Evolutionary conservation across 495 filamentous ascomycete genomes (phyloP), one percentile per base, ranked within the genome.

Genomic region (Parmelia sp.): DNA sequence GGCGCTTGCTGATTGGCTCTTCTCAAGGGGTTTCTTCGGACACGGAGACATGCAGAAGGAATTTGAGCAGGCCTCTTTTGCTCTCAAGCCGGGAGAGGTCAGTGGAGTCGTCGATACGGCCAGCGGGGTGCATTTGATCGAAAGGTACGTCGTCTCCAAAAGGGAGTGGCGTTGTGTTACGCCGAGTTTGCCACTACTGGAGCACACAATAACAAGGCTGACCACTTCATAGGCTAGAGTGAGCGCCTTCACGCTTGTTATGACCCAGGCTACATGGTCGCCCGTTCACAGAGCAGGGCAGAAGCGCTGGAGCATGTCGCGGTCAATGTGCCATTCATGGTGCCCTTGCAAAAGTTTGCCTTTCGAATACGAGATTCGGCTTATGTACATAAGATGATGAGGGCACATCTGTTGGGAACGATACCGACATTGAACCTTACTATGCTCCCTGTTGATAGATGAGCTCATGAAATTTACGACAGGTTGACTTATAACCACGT

Each of bases 11-110:
- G 44, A 65, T 57, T 64, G n/a, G 23, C 39, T 12, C n/a, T 42
- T 0, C 53, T n/a, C 17, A 14, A 90, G 88, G 57, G 94, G 94
- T 2, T 96, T 91, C 74, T 98, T 98, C 71, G 91, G 90, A 29
- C 85, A 77, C 62, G 89, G 90, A 8, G 94, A 98, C 70, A 98
- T 98, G 94, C 94, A 98, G 72, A 96, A 93, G 80, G 94, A 97
- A 76, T 98, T 98, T 68, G 94, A 97, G 75, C 91, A 96, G 37
- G 91, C 92, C 0, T 88, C 93, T 6, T 97, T 97, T 78, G 86
- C 86, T 19, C 77, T 98, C 39, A 84, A 91, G 72, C 86, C 86
- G 0, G 91, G 91, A 27, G 86, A 97, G 74, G 84, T 98, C 62
- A 96, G 91, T 72, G 76, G 80, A 27, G 78, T 96, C 35, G 89